Conservation (phyloP, 2,329 filamentous ascomycete genomes). For the Torrubiella hemipterigena region DNA sequence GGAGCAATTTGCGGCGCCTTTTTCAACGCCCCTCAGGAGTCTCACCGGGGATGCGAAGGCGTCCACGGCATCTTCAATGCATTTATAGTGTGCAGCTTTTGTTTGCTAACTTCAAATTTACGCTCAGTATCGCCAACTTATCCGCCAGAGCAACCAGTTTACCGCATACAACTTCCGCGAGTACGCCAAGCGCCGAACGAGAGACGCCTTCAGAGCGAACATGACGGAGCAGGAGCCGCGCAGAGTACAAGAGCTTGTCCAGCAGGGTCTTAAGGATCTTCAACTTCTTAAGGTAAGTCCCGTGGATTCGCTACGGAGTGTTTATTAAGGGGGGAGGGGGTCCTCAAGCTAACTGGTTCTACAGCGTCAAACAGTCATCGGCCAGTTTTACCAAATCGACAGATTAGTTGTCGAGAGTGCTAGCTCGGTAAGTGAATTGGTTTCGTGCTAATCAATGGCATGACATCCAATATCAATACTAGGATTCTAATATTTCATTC, state of each 20-base stretch:
- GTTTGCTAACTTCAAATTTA: conserved; percentile 7
- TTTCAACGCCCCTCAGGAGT: neutral
- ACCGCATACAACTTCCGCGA: conserved; percentile 95
- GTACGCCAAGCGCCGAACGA: conserved; percentile 83
- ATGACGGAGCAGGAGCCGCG: conserved; percentile 59
- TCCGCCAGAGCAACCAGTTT: conserved; percentile 80
- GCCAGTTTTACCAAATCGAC: conserved; percentile 89
- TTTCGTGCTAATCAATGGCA: neutral
- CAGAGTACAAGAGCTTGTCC: conserved; percentile 75
- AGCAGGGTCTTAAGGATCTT: conserved; percentile 76
- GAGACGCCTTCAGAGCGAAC: conserved; percentile 81
- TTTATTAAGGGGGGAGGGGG: neutral
- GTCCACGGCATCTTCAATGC: neutral
- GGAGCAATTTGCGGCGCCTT: neutral
- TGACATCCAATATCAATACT: too few species aligned
- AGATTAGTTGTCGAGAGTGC: conserved; percentile 84
- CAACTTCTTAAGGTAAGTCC: conserved; percentile 73
- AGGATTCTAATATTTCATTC: too few species aligned
- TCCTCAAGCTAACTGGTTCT: conserved; percentile 5
- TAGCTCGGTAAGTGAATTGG: conserved; percentile 49
- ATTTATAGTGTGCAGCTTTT: too few species aligned
- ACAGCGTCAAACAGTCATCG: conserved; percentile 88
- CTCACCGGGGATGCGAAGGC: conserved; percentile 1
- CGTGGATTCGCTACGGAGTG: neutral
- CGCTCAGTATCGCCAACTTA: conserved; percentile 77